Conservation (phyloP, 208 protist species). For the Acanthamoeba lenticulata region DNA sequence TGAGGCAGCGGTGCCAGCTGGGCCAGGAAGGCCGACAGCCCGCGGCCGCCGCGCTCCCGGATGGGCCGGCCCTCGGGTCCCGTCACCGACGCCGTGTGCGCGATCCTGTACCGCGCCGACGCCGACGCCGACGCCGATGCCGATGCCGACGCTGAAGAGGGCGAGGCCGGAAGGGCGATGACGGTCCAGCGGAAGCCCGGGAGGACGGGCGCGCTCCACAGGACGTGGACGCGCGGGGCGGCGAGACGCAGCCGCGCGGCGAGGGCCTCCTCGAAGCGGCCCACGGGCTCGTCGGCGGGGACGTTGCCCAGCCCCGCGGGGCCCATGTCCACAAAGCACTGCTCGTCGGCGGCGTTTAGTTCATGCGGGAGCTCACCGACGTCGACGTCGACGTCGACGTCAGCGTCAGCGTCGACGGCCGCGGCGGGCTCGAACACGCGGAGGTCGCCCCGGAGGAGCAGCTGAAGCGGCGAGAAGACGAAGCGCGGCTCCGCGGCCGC, state of each 20-base stretch:
- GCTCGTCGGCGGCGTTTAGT: not conserved
- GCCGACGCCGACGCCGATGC: not conserved
- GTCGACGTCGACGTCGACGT: not conserved
- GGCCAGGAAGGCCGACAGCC: not conserved
- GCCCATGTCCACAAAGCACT: not conserved
- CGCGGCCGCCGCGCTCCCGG: not conserved
- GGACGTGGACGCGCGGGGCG: not conserved
- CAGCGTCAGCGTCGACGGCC: not conserved
- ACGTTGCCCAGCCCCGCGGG: not conserved
- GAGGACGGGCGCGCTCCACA: not conserved
- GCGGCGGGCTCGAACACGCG: not conserved
- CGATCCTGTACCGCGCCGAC: not conserved
- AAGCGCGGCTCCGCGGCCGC: not conserved
- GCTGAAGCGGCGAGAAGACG: not conserved
- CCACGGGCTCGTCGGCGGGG: not conserved
- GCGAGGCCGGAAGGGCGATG: not conserved
- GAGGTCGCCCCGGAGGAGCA: not conserved
- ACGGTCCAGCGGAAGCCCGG: constrained; percentile 3
- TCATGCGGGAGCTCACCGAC: no score
- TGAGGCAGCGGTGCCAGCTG: not conserved
- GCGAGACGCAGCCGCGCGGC: not conserved
- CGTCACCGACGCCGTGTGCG: not conserved
- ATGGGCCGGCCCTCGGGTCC: not conserved
- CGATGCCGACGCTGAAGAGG: not conserved
- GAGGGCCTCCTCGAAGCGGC: not conserved